Evolutionary conservation across 2,329 filamentous ascomycete species (phyloP).

Genomic region (Rhytidhysteron rufulum): DNA sequence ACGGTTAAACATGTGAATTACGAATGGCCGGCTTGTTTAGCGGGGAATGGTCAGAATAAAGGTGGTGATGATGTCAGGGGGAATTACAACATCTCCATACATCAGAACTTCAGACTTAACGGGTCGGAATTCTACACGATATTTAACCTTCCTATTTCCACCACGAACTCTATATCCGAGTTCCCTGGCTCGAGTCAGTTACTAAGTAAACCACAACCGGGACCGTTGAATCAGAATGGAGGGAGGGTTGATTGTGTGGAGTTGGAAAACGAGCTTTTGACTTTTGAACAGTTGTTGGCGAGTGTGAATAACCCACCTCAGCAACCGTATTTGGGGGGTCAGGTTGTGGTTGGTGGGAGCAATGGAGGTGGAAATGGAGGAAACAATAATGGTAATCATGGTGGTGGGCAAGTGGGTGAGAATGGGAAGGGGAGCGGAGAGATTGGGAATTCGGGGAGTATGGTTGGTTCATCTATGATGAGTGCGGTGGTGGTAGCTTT

Average conservation of each 20-base stretch:
- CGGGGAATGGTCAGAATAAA: slow-evolving; percentile 51
- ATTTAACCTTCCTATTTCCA: slow-evolving; percentile 65
- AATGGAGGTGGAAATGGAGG: slow-evolving; percentile 25
- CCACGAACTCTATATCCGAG: slow-evolving; percentile 60
- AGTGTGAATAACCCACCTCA: slow-evolving; percentile 32
- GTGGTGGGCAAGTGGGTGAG: slow-evolving; percentile 15
- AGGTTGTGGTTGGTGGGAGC: slow-evolving; percentile 17
- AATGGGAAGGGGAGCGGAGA: slow-evolving; percentile 4
- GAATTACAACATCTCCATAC: slow-evolving; percentile 68
- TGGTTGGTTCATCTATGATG: neutral
- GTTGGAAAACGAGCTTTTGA: slow-evolving; percentile 26
- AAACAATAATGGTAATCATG: slow-evolving; percentile 10
- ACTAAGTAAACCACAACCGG: slow-evolving; percentile 27
- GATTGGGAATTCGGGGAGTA: slow-evolving; percentile 2
- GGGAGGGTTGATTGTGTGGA: slow-evolving; percentile 26
- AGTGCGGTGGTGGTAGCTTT: neutral
- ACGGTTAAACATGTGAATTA: slow-evolving; percentile 73
- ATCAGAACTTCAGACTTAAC: slow-evolving; percentile 66
- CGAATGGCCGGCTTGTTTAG: slow-evolving; percentile 66
- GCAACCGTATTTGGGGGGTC: slow-evolving; percentile 26
- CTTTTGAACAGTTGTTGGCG: slow-evolving; percentile 16
- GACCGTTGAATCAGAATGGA: slow-evolving; percentile 30
- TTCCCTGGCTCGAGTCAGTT: slow-evolving; percentile 30
- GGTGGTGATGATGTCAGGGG: slow-evolving; percentile 54
- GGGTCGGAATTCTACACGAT: slow-evolving; percentile 63